Evolutionary conservation across 225 moss, liverwort and hornwort genomes (phyloP).

Genomic region (Asterella californica): DNA sequence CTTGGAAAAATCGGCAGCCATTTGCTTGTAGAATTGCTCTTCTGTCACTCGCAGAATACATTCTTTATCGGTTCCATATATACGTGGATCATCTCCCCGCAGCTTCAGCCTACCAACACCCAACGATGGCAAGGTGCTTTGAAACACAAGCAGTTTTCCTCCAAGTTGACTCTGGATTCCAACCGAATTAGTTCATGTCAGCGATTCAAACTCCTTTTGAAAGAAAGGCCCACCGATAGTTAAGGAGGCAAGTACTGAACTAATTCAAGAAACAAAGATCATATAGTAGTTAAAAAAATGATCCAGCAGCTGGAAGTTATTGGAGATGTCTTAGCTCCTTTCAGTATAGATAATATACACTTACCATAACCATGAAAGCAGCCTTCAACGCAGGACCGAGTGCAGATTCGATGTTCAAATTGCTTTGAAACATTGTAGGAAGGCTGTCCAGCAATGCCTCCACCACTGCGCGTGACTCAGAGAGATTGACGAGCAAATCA

Average conservation of each 20-base stretch:
- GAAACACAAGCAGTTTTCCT: constrained; percentile 92
- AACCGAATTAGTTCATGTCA: background rate
- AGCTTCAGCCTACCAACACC: constrained; percentile 89
- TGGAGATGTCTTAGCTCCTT: background rate
- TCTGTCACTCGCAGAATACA: constrained; percentile 65
- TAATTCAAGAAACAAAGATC: background rate
- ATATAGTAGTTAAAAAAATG: no score
- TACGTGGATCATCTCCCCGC: constrained; percentile 83
- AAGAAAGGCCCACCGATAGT: background rate
- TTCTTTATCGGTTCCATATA: constrained; percentile 94
- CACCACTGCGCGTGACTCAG: constrained; percentile 86
- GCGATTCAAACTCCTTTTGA: background rate
- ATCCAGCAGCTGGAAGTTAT: background rate
- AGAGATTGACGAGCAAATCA: constrained; percentile 93
- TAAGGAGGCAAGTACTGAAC: background rate
- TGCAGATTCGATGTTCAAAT: constrained; percentile 85
- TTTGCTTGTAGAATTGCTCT: constrained; percentile 92
- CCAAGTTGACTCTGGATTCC: constrained; percentile 85
- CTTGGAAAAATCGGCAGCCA: constrained; percentile 95
- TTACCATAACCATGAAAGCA: constrained; percentile 87
- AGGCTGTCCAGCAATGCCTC: constrained; percentile 86
- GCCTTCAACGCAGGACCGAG: constrained; percentile 94
- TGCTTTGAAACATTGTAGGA: constrained; percentile 87
- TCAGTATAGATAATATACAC: background rate
- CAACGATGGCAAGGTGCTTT: constrained; percentile 86